phyloP scores from a whole-genome alignment of 169 alveolate genomes.

The Amoebophrya sp. region DNA sequence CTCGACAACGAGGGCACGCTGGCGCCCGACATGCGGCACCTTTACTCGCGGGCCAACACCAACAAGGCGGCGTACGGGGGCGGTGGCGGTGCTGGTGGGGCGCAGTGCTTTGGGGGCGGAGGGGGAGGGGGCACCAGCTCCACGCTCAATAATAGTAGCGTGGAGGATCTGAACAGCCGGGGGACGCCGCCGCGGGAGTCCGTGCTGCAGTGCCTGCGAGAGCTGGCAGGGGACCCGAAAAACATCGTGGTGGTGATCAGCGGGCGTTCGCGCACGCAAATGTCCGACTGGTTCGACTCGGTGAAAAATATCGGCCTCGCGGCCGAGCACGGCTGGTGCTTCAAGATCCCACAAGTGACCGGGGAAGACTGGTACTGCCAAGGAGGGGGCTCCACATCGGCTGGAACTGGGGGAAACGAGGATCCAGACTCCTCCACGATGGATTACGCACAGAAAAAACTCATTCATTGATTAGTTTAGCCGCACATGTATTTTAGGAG shows the following conservation, averaged over 20 bases:
- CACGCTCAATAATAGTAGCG: too few species aligned
- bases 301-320: neutral
- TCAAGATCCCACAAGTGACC: conserved; percentile 13
- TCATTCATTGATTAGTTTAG: neutral
- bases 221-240: neutral
- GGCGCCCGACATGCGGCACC: conserved; percentile 32
- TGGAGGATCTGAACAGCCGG: neutral
- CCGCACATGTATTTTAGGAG: too few species aligned
- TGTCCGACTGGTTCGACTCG: conserved; percentile 40
- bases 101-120: too few species aligned
- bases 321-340: conserved; percentile 18
- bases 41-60: neutral
- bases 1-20: conserved; percentile 36
- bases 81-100: too few species aligned
- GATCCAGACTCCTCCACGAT: neutral
- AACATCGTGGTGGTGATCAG: conserved; percentile 39
- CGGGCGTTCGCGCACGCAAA: conserved; percentile 33
- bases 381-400: neutral
- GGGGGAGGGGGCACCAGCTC: too few species aligned
- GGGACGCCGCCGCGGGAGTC: neutral
- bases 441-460: neutral
- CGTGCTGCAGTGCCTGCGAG: neutral
- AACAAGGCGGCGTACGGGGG: too few species aligned
- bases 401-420: neutral
- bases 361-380: conserved; percentile 24